Evolutionary conservation across 345 rosid species (phyloP).

Genomic region (Salix viminalis): DNA sequence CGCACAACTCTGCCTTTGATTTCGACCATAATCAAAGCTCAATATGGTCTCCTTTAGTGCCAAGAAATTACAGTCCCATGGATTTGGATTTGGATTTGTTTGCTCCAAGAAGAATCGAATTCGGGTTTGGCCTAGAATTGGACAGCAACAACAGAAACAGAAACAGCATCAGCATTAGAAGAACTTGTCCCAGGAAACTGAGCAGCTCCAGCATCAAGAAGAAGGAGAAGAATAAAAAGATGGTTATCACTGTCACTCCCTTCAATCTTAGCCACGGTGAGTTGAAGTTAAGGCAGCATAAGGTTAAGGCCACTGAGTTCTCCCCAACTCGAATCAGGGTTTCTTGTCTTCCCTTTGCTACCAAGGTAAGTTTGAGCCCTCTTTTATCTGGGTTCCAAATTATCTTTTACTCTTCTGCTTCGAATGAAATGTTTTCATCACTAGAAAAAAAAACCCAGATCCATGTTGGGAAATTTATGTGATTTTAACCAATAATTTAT

Average conservation of each 20-base stretch:
- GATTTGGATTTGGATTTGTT: constrained; percentile 27
- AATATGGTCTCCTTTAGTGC: constrained; percentile 84
- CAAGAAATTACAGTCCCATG: constrained; percentile 42
- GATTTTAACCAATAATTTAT: too few relatives aligned
- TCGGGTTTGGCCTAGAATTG: constrained; percentile 29
- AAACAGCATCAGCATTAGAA: background rate
- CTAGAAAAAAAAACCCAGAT: background rate
- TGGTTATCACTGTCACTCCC: background rate
- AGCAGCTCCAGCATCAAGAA: constrained; percentile 12
- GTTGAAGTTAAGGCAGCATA: constrained; percentile 20
- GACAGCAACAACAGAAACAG: constrained; percentile 5
- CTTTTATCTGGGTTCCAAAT: background rate
- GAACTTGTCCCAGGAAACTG: constrained; percentile 12
- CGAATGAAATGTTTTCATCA: background rate
- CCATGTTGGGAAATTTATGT: too few relatives aligned
- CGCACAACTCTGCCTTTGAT: constrained; percentile 67
- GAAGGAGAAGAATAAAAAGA: constrained; percentile 5
- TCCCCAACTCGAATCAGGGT: constrained; percentile 38
- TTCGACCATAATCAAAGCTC: constrained; percentile 82
- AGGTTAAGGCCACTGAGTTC: constrained; percentile 22
- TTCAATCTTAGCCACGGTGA: constrained; percentile 15
- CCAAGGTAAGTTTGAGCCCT: constrained; percentile 37
- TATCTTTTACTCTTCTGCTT: background rate
- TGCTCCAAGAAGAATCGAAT: constrained; percentile 32
- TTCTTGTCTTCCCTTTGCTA: constrained; percentile 43